Percentiles rank a stretch among this genome's conserved stretches.
Evolutionary conservation across 2,329 filamentous ascomycete genomes (phyloP).

Genomic region (Penicillium freii): DNA sequence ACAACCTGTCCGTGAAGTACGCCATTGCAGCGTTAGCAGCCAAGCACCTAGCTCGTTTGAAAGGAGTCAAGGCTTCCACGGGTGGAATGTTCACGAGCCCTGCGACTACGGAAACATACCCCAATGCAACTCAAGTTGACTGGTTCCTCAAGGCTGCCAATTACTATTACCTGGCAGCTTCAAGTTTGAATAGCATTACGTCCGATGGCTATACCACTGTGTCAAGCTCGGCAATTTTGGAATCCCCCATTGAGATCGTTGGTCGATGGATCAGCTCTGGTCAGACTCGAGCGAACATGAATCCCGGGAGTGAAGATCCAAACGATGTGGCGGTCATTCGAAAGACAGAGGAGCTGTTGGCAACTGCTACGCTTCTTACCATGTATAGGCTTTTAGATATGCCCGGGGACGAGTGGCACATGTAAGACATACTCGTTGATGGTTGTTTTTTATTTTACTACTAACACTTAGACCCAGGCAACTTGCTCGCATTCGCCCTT

Average conservation of each 20-base stretch:
- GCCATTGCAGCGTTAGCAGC: constrained; percentile 41
- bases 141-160: constrained; percentile 61
- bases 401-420: constrained; percentile 58
- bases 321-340: constrained; percentile 32
- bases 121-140: constrained; percentile 49
- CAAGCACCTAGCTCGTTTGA: constrained; percentile 40
- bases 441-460: background rate
- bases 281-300: constrained; percentile 8
- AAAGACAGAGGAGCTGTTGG: constrained; percentile 58
- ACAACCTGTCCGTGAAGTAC: constrained; percentile 35
- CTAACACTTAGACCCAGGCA: constrained; percentile 44
- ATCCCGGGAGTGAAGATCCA: constrained; percentile 6
- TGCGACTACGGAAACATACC: constrained; percentile 54
- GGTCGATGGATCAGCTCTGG: constrained; percentile 26
- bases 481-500: constrained; percentile 58
- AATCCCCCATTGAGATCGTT: constrained; percentile 32
- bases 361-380: constrained; percentile 60
- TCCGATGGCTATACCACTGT: constrained; percentile 32
- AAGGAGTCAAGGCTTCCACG: constrained; percentile 25
- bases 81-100: constrained; percentile 36
- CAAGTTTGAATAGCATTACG: constrained; percentile 45
- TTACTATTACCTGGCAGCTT: constrained; percentile 60
- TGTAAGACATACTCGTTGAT: constrained; percentile 24
- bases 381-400: constrained; percentile 64
- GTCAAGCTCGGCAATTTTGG: constrained; percentile 32